Conservation (phyloP, 2,329 filamentous ascomycete species). For the Aspergillaceae sp. region DNA sequence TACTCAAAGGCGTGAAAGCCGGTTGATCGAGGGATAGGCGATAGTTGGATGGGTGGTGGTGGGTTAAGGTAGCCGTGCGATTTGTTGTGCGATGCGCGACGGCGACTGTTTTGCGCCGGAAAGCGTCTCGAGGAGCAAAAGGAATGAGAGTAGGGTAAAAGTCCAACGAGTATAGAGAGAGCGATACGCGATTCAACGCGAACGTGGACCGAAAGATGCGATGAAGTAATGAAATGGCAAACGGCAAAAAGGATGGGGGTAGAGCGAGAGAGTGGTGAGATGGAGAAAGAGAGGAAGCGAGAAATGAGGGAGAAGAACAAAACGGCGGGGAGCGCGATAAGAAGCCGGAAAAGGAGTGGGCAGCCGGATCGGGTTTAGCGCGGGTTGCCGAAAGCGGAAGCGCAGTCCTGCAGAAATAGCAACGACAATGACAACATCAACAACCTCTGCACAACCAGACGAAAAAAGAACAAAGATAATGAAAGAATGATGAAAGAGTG, state of each 20-base stretch:
- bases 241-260: neutral
- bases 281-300: neutral
- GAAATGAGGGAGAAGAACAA: neutral
- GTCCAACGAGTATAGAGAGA: neutral
- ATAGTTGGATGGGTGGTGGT: neutral
- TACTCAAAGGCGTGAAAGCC: neutral
- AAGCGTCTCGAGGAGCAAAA: neutral
- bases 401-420: too few relatives aligned
- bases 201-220: neutral
- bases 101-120: conserved; percentile 1
- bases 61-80: neutral
- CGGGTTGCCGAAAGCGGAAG: neutral
- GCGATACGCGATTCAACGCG: neutral
- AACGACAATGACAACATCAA: neutral
- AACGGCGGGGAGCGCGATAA: neutral
- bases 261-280: neutral
- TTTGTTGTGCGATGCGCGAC: neutral
- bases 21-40: neutral
- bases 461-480: neutral
- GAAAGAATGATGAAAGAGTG: neutral
- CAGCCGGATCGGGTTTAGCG: neutral
- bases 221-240: neutral
- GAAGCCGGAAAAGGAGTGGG: neutral
- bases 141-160: neutral
- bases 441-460: neutral